These are phyloP conservation scores for Plectosphaerella plurivora DNA, from an alignment of 2,329 filamentous ascomycete genomes.

Conservation along the genomic window DNA sequence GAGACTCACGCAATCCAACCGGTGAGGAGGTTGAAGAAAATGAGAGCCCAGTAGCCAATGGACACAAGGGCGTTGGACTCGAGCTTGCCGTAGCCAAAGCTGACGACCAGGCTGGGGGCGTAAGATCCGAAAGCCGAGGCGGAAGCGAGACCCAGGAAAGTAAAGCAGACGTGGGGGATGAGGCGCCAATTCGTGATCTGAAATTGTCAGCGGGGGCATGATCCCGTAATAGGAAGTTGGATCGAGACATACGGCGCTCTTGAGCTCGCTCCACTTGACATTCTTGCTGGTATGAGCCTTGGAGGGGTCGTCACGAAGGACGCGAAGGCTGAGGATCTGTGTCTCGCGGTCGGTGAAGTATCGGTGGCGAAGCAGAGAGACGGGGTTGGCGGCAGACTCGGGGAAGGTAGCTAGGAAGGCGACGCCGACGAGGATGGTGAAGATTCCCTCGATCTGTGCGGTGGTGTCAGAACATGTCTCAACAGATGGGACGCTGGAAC, in stretches of 20 bases:
- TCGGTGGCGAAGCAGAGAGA: slow-evolving; percentile 20
- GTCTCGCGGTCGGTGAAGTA: slow-evolving; percentile 28
- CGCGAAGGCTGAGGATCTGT: slow-evolving; percentile 25
- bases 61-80: slow-evolving; percentile 27
- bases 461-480: background rate
- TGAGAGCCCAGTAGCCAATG: slow-evolving; percentile 28
- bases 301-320: slow-evolving; percentile 27
- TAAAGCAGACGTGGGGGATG: slow-evolving; percentile 26
- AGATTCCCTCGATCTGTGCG: slow-evolving; percentile 27
- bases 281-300: slow-evolving; percentile 24
- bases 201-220: background rate
- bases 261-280: slow-evolving; percentile 26
- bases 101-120: slow-evolving; percentile 24
- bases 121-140: slow-evolving; percentile 21
- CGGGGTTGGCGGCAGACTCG: slow-evolving; percentile 18
- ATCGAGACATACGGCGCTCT: slow-evolving; percentile 20
- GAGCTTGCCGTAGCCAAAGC: slow-evolving; percentile 28
- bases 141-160: slow-evolving; percentile 22
- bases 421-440: slow-evolving; percentile 27
- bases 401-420: slow-evolving; percentile 26
- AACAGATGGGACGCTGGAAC: background rate
- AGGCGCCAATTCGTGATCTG: slow-evolving; percentile 32
- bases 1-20: slow-evolving; percentile 17
- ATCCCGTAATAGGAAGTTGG: background rate
- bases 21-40: slow-evolving; percentile 25